These are phyloP conservation scores for Trichoderma sp. DNA, from an alignment of 2,329 filamentous ascomycete genomes.

Conservation along the genomic window DNA sequence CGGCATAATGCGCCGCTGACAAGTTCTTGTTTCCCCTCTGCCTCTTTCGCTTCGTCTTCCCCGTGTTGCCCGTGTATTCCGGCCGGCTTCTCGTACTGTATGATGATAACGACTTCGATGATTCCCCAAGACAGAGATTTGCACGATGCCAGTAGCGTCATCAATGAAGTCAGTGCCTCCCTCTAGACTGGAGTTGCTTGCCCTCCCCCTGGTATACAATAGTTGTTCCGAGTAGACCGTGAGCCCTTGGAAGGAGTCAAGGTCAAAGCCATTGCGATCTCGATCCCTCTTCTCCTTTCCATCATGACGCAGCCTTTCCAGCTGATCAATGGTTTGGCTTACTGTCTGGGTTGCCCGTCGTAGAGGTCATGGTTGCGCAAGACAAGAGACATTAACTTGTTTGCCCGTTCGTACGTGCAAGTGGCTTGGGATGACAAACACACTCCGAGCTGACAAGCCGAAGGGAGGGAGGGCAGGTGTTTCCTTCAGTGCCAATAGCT, in stretches of 20 bases:
- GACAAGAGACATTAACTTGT: not conserved
- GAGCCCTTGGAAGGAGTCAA: slow-evolving; percentile 10
- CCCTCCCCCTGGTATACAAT: not conserved
- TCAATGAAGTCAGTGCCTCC: slow-evolving; percentile 21
- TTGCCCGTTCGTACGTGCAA: not conserved
- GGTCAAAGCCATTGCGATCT: not conserved
- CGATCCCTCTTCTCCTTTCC: slow-evolving; percentile 8
- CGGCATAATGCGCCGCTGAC: slow-evolving; percentile 1
- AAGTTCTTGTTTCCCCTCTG: not conserved
- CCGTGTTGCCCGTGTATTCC: not conserved
- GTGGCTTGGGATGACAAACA: not conserved
- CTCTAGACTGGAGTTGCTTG: not conserved
- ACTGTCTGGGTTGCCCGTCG: not conserved
- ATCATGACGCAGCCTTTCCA: not conserved
- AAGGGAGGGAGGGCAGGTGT: not conserved
- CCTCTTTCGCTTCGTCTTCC: not conserved
- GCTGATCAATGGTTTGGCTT: not conserved
- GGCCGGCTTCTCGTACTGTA: slow-evolving; percentile 11
- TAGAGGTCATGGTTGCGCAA: not conserved
- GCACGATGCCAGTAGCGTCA: slow-evolving; percentile 9
- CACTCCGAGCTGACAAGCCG: not conserved
- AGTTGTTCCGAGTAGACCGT: not conserved
- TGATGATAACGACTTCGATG: not conserved
- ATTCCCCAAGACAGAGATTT: not conserved
- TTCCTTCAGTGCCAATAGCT: not conserved